Base-by-base conservation (phyloP, 305 asterid species). In the Andrographis paniculata region DNA sequence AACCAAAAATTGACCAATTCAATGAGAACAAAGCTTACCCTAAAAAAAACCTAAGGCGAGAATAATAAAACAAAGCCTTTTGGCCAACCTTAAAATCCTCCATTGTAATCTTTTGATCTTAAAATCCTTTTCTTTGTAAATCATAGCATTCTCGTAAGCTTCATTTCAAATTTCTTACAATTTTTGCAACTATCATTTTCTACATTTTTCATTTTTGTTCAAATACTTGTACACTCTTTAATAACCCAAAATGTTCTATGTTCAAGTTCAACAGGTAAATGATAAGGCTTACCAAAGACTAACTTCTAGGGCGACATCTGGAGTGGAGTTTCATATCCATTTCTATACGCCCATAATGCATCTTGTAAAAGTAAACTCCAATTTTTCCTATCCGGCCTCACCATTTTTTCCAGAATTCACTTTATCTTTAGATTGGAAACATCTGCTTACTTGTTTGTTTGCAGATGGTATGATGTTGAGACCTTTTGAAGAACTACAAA, bases 231-330 rank as follows among this genome's bases (percentile, higher is more conserved):
- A 20, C 38, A n/a, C 12, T 24, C 4, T 24, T 47, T 47, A 6
- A 24, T 14, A 1, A 17, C 52, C 38, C 39, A 47, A 24, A 13
- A 47, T 2, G 11, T 38, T 6, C 30, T 11, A 20, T 44, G 49
- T 20, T 44, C 49, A 19, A 44, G 2, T 12, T 44, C 49, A 44
- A 44, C 30, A 44, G 49, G 49, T 0, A 44, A 16, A 20, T 44
- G 49, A 20, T 30, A 44, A 3, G 28, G 24, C 14, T 44, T 44
- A 44, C 49, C 49, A 23, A 44, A 44, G 10, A 44, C 30, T 16
- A 44, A n/a, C 14, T 8, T 0, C 9, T 44, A 44, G 0, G 49
- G 49, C 1, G 49, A 44, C 31, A 44, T 19, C 3, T 13, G 27
- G 9, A 44, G 19, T 6, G 49, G 49, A 3, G 30, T 44, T 9